Evolutionary conservation across 2,329 filamentous ascomycete genomes (phyloP).

Genomic region (Samsoniella hepiali): DNA sequence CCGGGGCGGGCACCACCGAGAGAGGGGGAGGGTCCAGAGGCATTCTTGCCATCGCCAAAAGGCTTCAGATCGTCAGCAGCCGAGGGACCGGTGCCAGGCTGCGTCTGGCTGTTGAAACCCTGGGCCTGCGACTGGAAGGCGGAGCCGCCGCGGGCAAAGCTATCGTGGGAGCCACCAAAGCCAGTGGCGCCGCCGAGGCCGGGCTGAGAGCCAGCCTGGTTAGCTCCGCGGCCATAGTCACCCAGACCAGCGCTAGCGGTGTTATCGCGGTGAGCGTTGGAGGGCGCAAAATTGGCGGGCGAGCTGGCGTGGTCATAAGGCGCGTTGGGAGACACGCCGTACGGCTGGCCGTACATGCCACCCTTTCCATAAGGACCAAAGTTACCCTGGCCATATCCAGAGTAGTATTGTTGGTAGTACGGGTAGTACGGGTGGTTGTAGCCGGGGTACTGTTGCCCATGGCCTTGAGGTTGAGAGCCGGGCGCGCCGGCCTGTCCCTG

Average conservation of each 20-base stretch:
- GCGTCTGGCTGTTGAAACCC: conserved; percentile 49
- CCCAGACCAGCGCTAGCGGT: conserved; percentile 49
- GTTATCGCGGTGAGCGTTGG: conserved; percentile 51
- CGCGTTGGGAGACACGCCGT: conserved; percentile 53
- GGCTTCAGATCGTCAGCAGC: conserved; percentile 54
- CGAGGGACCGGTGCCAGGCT: conserved; percentile 41
- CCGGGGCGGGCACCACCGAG: conserved; percentile 55
- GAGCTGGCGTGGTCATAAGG: conserved; percentile 56
- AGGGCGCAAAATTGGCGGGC: conserved; percentile 53
- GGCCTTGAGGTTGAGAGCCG: conserved; percentile 43
- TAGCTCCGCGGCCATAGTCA: conserved; percentile 52
- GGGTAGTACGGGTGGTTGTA: conserved; percentile 60
- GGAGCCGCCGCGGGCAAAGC: conserved; percentile 51
- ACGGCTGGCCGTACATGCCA: conserved; percentile 54
- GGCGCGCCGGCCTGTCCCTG: conserved; percentile 44
- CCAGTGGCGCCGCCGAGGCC: conserved; percentile 48
- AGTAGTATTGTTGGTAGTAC: conserved; percentile 61
- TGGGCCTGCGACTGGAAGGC: conserved; percentile 56
- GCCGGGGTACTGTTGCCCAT: conserved; percentile 47
- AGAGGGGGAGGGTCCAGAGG: conserved; percentile 54
- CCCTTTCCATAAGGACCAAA: conserved; percentile 54
- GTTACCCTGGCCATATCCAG: conserved; percentile 51
- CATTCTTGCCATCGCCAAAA: conserved; percentile 54
- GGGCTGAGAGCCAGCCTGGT: conserved; percentile 48
- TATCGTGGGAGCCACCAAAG: conserved; percentile 54